A percentile compares a stretch with the other conserved stretches of the same genome.
phyloP scores from a whole-genome alignment of 805 yeast species.

The Zygoascus bituminiphila region DNA sequence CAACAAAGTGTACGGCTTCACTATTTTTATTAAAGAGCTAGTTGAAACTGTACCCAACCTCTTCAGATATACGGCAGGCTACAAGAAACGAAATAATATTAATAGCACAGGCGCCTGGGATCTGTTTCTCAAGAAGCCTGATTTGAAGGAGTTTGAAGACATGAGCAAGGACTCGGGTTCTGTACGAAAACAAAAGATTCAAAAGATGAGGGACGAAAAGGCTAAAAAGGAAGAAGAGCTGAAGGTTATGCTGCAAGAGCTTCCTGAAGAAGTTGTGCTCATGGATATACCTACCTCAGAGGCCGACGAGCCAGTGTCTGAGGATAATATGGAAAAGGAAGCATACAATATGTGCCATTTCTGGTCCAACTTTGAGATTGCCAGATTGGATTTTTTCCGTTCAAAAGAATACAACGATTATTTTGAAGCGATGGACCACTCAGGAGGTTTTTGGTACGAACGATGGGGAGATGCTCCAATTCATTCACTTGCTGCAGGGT shows the following conservation, averaged over 20 bases:
- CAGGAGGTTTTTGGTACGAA: conserved; percentile 82
- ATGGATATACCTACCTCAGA: neutral
- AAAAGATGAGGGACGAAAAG: conserved; percentile 6
- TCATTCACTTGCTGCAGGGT: conserved; percentile 77
- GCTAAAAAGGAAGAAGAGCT: conserved; percentile 24
- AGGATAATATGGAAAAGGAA: conserved; percentile 43
- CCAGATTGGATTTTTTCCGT: conserved; percentile 66
- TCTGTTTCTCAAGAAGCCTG: conserved; percentile 39
- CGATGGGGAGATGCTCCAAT: conserved; percentile 99
- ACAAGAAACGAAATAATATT: conserved; percentile 41
- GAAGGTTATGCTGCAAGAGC: conserved; percentile 7
- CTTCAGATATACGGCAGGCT: conserved; percentile 63
- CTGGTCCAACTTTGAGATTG: conserved; percentile 93
- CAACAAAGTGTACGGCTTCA: conserved; percentile 78
- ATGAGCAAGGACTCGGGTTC: conserved; percentile 13
- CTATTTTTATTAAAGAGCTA: conserved; percentile 68
- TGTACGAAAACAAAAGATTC: conserved; percentile 12
- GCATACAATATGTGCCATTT: conserved; percentile 78
- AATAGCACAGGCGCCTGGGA: conserved; percentile 61
- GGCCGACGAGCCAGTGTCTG: conserved; percentile 4
- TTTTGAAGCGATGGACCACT: conserved; percentile 56
- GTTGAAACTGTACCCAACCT: conserved; percentile 75
- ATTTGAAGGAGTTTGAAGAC: conserved; percentile 10
- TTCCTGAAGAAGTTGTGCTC: conserved; percentile 16
- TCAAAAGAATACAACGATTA: conserved; percentile 57